Evolutionary conservation across 106 monocot genomes (phyloP).

Genomic region (Dendrobium chrysotoxum): DNA sequence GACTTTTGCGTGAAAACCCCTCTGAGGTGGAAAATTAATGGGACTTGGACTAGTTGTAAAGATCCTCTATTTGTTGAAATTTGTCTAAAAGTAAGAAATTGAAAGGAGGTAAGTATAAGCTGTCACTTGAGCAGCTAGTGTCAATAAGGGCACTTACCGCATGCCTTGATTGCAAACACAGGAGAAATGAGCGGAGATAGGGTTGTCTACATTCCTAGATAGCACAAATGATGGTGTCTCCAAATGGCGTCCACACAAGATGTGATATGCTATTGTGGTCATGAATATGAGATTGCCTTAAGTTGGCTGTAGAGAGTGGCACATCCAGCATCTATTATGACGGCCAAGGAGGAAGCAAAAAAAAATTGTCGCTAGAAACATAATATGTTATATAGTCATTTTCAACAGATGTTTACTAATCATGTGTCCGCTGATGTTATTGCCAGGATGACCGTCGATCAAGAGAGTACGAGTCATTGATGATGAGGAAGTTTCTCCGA

Average conservation of each 20-base stretch:
- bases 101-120: background rate
- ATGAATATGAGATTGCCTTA: background rate
- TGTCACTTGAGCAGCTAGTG: background rate
- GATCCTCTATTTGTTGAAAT: background rate
- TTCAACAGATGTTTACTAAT: background rate
- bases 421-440: background rate
- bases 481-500: background rate
- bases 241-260: background rate
- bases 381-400: background rate
- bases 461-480: background rate
- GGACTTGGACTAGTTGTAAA: background rate
- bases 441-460: background rate
- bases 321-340: background rate
- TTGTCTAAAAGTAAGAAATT: background rate
- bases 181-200: too few relatives aligned
- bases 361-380: background rate
- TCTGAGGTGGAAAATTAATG: background rate
- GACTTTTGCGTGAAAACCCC: background rate
- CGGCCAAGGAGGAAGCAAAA: too few relatives aligned
- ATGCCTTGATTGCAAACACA: background rate
- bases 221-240: background rate
- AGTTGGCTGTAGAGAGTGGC: background rate
- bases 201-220: background rate
- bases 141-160: background rate
- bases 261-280: background rate